Evolutionary conservation across 495 filamentous ascomycete genomes (phyloP), one percentile per base, ranked within the genome.

Genomic region (Penicillium robsamsonii): DNA sequence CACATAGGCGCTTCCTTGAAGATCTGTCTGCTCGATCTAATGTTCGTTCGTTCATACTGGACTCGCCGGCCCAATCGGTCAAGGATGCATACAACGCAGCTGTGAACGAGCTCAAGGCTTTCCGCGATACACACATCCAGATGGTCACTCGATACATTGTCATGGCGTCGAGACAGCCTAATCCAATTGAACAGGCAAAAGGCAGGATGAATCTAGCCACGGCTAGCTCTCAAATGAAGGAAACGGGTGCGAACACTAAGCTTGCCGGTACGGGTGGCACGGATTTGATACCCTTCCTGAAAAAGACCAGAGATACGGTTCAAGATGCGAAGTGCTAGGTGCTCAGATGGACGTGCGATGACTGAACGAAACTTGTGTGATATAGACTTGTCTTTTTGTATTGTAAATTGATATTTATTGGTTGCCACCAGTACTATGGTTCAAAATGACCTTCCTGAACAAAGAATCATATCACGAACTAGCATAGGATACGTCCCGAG

Each of bases 131-230:
- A 65, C 94, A 98, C 62, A 89, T 97, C 60, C 87, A 88, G 66
- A 93, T 98, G 60, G 94, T 97, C 8, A 87, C 91, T 11, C 87
- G 94, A 35, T 98, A 97, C 73, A 94, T 98, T 70, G 85, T 97
- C 57, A 69, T 94, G 59, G 70, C 61, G 45, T 72, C 70, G 56
- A 61, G 65, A 35, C 29, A 51, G 40, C 31, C 47, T 51, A 46
- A 15, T 12, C 64, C 71, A 0, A 25, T 12, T 5, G 40, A 66
- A 1, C 50, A 54, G 17, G 24, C 61, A 8, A 38, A 45, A 8
- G 49, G 55, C 5, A 61, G 40, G 25, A 41, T 71, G 7, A 75
- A 75, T 42, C 59, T 75, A 33, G 71, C 72, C 1, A 66, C 65
- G 5, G 68, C 66, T 1, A 70, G 63, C 20, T 50, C 58, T 13